Conservation (phyloP, 805 yeast species). For the Cyberlindnera mrakii region DNA sequence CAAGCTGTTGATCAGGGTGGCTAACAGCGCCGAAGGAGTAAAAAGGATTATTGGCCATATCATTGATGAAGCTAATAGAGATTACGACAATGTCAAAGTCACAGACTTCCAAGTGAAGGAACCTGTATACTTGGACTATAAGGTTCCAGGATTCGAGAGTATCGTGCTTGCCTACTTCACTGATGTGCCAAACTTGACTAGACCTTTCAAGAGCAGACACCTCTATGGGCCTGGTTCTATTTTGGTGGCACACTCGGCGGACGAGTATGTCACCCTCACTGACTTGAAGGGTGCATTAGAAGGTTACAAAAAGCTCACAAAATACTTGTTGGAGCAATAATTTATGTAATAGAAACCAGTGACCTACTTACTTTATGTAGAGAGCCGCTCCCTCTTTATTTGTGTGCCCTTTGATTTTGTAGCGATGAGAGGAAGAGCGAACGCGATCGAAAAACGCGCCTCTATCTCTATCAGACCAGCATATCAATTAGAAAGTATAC, state of each 20-base stretch:
- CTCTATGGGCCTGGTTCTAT: slow-evolving; percentile 67
- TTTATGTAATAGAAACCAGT: background rate
- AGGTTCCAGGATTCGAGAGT: slow-evolving; percentile 61
- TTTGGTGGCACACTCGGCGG: slow-evolving; percentile 51
- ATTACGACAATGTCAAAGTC: slow-evolving; percentile 20
- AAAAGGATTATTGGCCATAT: slow-evolving; percentile 25
- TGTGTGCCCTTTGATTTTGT: no score
- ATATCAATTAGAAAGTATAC: no score
- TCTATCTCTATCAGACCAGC: no score
- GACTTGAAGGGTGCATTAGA: slow-evolving; percentile 45
- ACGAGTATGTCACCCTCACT: slow-evolving; percentile 43
- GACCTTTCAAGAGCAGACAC: slow-evolving; percentile 31
- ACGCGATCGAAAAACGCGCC: no score
- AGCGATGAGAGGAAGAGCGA: no score
- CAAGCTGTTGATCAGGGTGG: slow-evolving; percentile 44
- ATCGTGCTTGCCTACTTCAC: slow-evolving; percentile 46
- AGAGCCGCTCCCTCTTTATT: no score
- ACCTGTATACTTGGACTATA: slow-evolving; percentile 36
- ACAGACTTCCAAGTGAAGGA: slow-evolving; percentile 26
- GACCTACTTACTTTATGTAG: no score
- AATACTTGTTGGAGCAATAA: slow-evolving; percentile 11
- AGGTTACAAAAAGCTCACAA: slow-evolving; percentile 37
- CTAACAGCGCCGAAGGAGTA: slow-evolving; percentile 38
- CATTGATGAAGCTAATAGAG: slow-evolving; percentile 25
- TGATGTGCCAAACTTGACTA: slow-evolving; percentile 41